These are phyloP conservation scores for Thielaviopsis ethacetica DNA, from an alignment of 2,329 filamentous ascomycete species.

Conservation along the genomic window DNA sequence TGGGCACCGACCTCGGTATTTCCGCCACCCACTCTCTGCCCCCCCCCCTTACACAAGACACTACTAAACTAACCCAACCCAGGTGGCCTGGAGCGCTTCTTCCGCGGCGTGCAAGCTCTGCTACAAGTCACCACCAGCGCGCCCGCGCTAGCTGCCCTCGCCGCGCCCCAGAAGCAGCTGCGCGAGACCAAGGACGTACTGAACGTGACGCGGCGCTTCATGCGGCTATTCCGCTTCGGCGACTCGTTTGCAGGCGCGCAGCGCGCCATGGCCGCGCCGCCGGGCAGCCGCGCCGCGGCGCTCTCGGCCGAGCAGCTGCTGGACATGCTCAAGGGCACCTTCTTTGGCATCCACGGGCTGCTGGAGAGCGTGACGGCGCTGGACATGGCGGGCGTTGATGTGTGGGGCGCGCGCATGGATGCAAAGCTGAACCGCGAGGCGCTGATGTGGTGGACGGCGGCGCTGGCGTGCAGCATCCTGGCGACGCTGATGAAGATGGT, in stretches of 20 bases:
- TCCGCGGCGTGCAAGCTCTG: slow-evolving; percentile 39
- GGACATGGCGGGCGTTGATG: slow-evolving; percentile 28
- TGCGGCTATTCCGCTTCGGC: slow-evolving; percentile 54
- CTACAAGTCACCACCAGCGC: slow-evolving; percentile 31
- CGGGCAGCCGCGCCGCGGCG: background rate
- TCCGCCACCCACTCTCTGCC: background rate
- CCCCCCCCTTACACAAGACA: slow-evolving; percentile 28
- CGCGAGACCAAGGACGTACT: slow-evolving; percentile 24
- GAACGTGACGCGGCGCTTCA: slow-evolving; percentile 39
- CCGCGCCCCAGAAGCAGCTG: slow-evolving; percentile 17
- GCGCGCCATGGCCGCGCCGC: slow-evolving; percentile 18
- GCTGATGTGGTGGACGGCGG: slow-evolving; percentile 55
- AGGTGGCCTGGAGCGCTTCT: slow-evolving; percentile 45
- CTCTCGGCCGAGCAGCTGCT: slow-evolving; percentile 16
- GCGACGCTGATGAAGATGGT: slow-evolving; percentile 26
- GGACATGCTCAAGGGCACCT: slow-evolving; percentile 39
- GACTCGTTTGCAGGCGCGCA: slow-evolving; percentile 31
- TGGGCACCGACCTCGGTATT: slow-evolving; percentile 31
- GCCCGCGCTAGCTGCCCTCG: slow-evolving; percentile 23
- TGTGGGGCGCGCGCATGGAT: slow-evolving; percentile 30
- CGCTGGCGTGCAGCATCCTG: slow-evolving; percentile 34
- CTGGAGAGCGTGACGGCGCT: slow-evolving; percentile 49
- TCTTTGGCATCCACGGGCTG: slow-evolving; percentile 49
- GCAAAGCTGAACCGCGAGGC: slow-evolving; percentile 37
- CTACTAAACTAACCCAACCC: slow-evolving; percentile 28